Percentiles rank a stretch among this genome's conserved stretches.
phyloP scores from a whole-genome alignment of 73 alveolate species.

The Uronychia binucleata region DNA sequence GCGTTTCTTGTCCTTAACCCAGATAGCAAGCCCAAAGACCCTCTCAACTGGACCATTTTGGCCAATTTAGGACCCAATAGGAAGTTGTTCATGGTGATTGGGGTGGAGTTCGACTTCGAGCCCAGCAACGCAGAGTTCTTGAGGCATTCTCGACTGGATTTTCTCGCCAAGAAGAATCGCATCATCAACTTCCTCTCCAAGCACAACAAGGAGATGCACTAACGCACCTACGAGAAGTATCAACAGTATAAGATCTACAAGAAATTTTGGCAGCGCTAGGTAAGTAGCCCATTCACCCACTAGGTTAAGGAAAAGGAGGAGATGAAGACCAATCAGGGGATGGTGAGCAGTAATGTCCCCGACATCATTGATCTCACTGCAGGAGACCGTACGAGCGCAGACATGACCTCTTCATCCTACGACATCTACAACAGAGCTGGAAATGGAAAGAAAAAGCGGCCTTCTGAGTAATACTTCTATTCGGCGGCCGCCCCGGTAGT shows the following conservation, averaged over 20 bases:
- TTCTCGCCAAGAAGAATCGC: slow-evolving; percentile 7
- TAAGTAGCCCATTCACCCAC: not conserved
- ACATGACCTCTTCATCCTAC: not conserved
- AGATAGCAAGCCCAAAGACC: not conserved
- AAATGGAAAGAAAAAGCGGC: not conserved
- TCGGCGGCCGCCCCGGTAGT: too few species aligned
- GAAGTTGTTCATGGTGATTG: slow-evolving; percentile 1
- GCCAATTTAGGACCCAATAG: slow-evolving; percentile 8
- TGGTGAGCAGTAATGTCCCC: not conserved
- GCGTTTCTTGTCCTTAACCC: not conserved
- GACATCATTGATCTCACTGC: not conserved
- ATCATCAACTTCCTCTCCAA: slow-evolving; percentile 6
- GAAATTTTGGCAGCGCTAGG: not conserved
- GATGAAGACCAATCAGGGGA: not conserved
- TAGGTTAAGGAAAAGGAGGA: not conserved
- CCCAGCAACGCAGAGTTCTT: slow-evolving; percentile 13
- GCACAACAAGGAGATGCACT: not conserved
- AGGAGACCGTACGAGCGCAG: not conserved
- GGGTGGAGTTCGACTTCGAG: slow-evolving; percentile 21
- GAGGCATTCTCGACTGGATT: slow-evolving; percentile 14
- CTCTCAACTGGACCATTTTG: slow-evolving; percentile 2
- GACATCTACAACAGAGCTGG: not conserved
- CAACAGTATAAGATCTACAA: not conserved
- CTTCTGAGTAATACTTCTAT: too few species aligned
- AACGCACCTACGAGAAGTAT: not conserved